Evolutionary conservation across 2,329 filamentous ascomycete genomes (phyloP).

Genomic region (Didymella pinodella): DNA sequence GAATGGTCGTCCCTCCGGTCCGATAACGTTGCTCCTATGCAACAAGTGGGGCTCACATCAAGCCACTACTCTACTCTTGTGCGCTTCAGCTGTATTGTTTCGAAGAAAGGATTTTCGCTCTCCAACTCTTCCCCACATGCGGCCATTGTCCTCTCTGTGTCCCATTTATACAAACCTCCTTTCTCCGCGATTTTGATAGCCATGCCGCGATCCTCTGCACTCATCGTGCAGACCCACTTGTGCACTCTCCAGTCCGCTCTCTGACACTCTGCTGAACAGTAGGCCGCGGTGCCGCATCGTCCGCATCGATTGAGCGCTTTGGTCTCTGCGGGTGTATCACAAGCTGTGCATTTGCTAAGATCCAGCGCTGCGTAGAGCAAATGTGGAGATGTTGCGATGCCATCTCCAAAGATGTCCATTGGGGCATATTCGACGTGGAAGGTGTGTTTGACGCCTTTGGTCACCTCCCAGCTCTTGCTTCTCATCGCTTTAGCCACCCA

Average conservation of each 20-base stretch:
- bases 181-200: slow-evolving; percentile 31
- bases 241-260: slow-evolving; percentile 35
- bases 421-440: slow-evolving; percentile 37
- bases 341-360: slow-evolving; percentile 27
- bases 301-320: slow-evolving; percentile 30
- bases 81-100: slow-evolving; percentile 7
- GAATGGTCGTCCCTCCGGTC: neutral
- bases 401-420: slow-evolving; percentile 38
- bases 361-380: slow-evolving; percentile 29
- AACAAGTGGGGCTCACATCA: neutral
- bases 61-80: neutral
- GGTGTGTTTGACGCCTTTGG: slow-evolving; percentile 27
- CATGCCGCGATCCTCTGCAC: slow-evolving; percentile 32
- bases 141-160: slow-evolving; percentile 25
- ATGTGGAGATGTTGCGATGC: slow-evolving; percentile 35
- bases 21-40: neutral
- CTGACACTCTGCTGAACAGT: slow-evolving; percentile 31
- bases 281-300: slow-evolving; percentile 34
- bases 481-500: slow-evolving; percentile 11
- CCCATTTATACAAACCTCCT: slow-evolving; percentile 35
- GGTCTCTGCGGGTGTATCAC: slow-evolving; percentile 1
- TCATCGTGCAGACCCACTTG: slow-evolving; percentile 33
- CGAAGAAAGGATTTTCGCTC: slow-evolving; percentile 34
- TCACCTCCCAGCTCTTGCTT: slow-evolving; percentile 28
- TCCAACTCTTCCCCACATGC: slow-evolving; percentile 19